Evolutionary conservation across 2,329 filamentous ascomycete genomes (phyloP).

Genomic region (Chaetomium olivaceum): DNA sequence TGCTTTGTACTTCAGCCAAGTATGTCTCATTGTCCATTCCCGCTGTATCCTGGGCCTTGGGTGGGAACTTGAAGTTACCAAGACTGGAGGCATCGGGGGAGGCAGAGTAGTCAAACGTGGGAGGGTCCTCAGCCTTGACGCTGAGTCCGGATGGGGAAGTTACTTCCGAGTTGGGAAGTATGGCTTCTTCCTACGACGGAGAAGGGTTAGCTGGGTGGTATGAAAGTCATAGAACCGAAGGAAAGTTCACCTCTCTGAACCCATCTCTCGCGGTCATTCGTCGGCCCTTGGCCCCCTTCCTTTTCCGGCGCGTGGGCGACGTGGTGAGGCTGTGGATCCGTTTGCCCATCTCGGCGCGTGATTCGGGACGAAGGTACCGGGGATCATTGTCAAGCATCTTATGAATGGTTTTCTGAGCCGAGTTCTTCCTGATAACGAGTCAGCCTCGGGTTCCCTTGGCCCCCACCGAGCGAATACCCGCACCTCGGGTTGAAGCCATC

Average conservation of each 20-base stretch:
- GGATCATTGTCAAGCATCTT: conserved; percentile 59
- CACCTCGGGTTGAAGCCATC: conserved; percentile 51
- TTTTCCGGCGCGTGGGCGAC: conserved; percentile 41
- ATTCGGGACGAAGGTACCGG: conserved; percentile 56
- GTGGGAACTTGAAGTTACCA: conserved; percentile 17
- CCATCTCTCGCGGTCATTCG: neutral
- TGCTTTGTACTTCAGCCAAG: conserved; percentile 29
- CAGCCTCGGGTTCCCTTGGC: conserved; percentile 1
- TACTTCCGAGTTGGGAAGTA: conserved; percentile 11
- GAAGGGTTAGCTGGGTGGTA: neutral
- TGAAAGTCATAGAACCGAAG: neutral
- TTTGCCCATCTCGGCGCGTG: conserved; percentile 52
- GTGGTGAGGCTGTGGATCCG: conserved; percentile 49
- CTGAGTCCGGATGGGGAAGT: conserved; percentile 22
- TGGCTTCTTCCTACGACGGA: conserved; percentile 12
- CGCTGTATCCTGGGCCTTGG: conserved; percentile 19
- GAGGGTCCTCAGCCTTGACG: conserved; percentile 18
- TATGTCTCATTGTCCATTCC: conserved; percentile 22
- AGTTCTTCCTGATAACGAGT: conserved; percentile 49
- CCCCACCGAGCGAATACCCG: conserved; percentile 24
- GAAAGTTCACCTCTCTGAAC: conserved; percentile 1
- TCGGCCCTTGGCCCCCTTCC: neutral
- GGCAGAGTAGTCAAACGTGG: conserved; percentile 18
- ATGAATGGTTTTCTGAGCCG: conserved; percentile 60
- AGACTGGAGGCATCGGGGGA: conserved; percentile 17